A percentile compares a stretch with the other conserved stretches of the same genome.
phyloP scores from a whole-genome alignment of 768 basidiomycete genomes.

The Clathrus columnatus region DNA sequence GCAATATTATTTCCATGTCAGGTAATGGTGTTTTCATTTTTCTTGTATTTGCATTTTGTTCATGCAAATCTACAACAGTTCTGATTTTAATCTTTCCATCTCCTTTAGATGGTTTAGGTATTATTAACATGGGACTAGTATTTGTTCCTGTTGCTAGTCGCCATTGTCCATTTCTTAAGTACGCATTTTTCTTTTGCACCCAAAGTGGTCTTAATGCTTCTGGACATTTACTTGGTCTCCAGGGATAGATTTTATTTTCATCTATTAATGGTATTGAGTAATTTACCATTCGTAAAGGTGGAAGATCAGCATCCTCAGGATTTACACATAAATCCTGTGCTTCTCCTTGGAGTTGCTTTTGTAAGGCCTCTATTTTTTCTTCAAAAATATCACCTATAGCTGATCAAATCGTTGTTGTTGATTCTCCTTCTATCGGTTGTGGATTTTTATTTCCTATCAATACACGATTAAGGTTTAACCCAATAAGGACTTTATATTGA shows the following conservation, averaged over 20 bases:
- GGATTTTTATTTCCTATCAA: background rate
- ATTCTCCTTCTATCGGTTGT: constrained; percentile 10
- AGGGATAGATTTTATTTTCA: constrained; percentile 23
- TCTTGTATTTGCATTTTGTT: constrained; percentile 25
- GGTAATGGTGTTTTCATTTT: constrained; percentile 22
- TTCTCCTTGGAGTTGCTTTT: constrained; percentile 17
- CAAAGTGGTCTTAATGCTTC: constrained; percentile 21
- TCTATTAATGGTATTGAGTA: constrained; percentile 29
- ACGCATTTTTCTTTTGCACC: constrained; percentile 23
- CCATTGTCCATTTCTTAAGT: constrained; percentile 26
- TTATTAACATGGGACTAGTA: constrained; percentile 26
- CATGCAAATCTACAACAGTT: constrained; percentile 20
- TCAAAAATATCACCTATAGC: constrained; percentile 13
- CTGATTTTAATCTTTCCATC: constrained; percentile 16
- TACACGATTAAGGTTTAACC: background rate
- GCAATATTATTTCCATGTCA: constrained; percentile 21
- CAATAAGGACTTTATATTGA: constrained; percentile 3
- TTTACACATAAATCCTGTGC: constrained; percentile 14
- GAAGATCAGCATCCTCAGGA: constrained; percentile 16
- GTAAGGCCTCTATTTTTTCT: constrained; percentile 9
- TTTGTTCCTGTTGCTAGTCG: constrained; percentile 19
- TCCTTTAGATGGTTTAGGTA: constrained; percentile 19
- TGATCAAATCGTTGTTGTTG: constrained; percentile 11
- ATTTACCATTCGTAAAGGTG: constrained; percentile 26
- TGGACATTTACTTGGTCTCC: constrained; percentile 29